These are phyloP conservation scores for Meredithiella fracta DNA, from an alignment of 2,329 filamentous ascomycete genomes.

Conservation along the genomic window DNA sequence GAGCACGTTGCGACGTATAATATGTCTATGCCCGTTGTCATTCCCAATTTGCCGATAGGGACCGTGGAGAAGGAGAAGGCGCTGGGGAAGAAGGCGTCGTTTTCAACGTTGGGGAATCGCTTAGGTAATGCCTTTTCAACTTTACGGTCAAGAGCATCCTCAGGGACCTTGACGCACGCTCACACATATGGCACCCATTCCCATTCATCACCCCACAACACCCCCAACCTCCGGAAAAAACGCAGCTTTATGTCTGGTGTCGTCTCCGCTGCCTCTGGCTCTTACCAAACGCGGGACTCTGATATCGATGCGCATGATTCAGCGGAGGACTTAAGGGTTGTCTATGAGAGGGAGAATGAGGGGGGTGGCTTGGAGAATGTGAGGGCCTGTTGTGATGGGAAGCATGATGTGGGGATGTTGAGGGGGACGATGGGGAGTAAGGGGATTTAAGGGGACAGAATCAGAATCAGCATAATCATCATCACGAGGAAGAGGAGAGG, in stretches of 20 bases:
- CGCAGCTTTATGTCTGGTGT: slow-evolving; percentile 8
- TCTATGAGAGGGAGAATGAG: slow-evolving; percentile 62
- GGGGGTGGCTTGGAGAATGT: slow-evolving; percentile 86
- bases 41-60: slow-evolving; percentile 17
- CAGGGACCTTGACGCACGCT: slow-evolving; percentile 3
- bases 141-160: slow-evolving; percentile 32
- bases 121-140: slow-evolving; percentile 38
- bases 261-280: slow-evolving; percentile 2
- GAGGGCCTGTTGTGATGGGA: slow-evolving; percentile 93
- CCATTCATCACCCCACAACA: not conserved
- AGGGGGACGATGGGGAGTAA: slow-evolving; percentile 24
- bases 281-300: not conserved
- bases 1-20: slow-evolving; percentile 11
- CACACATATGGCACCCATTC: not conserved
- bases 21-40: not conserved
- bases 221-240: slow-evolving; percentile 7
- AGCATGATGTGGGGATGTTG: slow-evolving; percentile 54
- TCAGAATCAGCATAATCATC: slow-evolving; percentile 2
- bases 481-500: not conserved
- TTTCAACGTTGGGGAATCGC: slow-evolving; percentile 39
- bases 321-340: slow-evolving; percentile 64
- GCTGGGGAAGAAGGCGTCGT: slow-evolving; percentile 20
- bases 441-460: not conserved
- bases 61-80: slow-evolving; percentile 19
- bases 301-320: slow-evolving; percentile 45